Evolutionary conservation across 148 eudicot species (phyloP), one percentile per base, ranked within the genome.

Genomic region (Silene conica): DNA sequence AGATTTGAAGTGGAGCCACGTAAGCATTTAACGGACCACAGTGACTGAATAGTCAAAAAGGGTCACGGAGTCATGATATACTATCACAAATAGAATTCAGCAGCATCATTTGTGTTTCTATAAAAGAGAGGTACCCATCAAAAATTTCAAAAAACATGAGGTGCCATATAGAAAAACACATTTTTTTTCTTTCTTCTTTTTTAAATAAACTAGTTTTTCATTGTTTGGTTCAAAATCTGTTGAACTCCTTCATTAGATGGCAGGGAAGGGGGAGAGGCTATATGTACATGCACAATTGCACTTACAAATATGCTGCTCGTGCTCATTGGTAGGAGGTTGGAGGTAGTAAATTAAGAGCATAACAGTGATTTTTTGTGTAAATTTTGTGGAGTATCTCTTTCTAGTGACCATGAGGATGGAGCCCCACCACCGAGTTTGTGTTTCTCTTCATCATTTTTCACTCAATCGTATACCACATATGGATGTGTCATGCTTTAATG

Each of bases 361-460:
- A 19, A 15, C 8, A 23, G 22, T 69, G 60, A 52, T 25, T 52
- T 52, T 67, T 23, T n/a, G 26, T 43, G 54, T 41, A 67, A 67
- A 67, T 21, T 45, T 7, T 52, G n/a, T 43, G 55, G 54, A 43
- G 45, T 67, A 16, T 43, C 70, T 7, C 70, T 45, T 67, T 16
- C 21, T 25, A 50, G 72, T 52, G 60, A 68, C 71, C 60, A 46
- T 68, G 55, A 28, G 23, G 18, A 67, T 43, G 52, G 38, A 26
- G 34, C 19, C 43, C n/a, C 67, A 28, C 19, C 41, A 31, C 67
- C 43, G 15, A 63, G 19, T 63, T 0, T 62, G 38, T 62, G 26
- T 31, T 64, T 15, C 9, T 28, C 38, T 34, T 64, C 68, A 45
- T 68, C 19, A 12, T 0, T 45, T 65, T 43, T n/a, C 70, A 41